A percentile compares a stretch with the other conserved stretches of the same genome.
These are phyloP conservation scores for Hypoxylon trugodes DNA, from an alignment of 495 filamentous ascomycete genomes.

Conservation along the genomic window DNA sequence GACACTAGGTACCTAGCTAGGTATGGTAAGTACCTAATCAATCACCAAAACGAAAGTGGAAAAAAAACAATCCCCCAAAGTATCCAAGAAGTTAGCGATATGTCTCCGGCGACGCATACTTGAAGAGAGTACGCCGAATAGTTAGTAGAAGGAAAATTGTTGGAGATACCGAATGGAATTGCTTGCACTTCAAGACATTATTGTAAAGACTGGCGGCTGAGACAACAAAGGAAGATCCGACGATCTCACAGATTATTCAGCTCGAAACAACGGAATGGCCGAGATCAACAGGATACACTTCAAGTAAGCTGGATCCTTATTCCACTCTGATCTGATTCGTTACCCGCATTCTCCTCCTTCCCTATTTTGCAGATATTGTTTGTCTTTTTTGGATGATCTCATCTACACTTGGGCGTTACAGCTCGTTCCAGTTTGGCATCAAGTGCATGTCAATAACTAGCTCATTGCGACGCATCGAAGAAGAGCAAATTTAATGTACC, in stretches of 20 bases:
- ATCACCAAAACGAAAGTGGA: too few relatives aligned
- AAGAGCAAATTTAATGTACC: not conserved
- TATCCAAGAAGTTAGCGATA: conserved; percentile 36
- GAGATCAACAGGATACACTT: conserved; percentile 55
- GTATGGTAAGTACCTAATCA: too few relatives aligned
- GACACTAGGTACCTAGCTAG: not conserved
- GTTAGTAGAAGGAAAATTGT: not conserved
- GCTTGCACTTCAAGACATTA: too few relatives aligned
- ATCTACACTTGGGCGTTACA: conserved; percentile 8
- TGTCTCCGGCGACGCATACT: conserved; percentile 11
- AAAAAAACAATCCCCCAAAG: too few relatives aligned
- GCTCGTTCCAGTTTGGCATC: conserved; percentile 9
- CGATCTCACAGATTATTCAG: too few relatives aligned
- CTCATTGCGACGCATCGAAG: not conserved
- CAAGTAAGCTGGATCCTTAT: conserved; percentile 46
- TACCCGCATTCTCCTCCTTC: conserved; percentile 9
- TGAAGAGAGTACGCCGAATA: not conserved
- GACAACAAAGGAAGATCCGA: too few relatives aligned
- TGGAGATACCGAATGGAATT: not conserved
- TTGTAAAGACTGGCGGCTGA: too few relatives aligned
- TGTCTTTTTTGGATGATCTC: conserved; percentile 10
- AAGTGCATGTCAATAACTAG: conserved; percentile 1
- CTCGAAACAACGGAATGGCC: conserved; percentile 29
- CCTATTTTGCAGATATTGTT: not conserved
- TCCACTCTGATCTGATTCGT: conserved; percentile 12